phyloP scores from a whole-genome alignment of 495 filamentous ascomycete species.

The Neurospora sp. region DNA sequence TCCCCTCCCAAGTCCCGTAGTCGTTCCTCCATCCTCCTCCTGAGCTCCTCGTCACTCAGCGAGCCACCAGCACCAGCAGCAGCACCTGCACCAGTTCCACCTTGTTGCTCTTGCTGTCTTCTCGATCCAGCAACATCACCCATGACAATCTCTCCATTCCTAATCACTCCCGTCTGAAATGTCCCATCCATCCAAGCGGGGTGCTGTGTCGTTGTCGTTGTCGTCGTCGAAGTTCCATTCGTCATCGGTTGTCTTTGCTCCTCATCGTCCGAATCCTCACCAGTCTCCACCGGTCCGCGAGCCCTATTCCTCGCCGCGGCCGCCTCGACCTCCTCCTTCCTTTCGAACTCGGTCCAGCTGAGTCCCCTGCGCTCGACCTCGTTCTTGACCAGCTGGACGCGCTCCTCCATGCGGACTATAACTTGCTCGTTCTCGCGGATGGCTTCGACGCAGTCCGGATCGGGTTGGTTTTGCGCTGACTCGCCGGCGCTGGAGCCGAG shows the following conservation, averaged over 20 bases:
- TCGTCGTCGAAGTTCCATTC: neutral
- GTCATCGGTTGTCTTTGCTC: slow-evolving; percentile 1
- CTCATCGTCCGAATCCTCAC: neutral
- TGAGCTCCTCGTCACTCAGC: slow-evolving; percentile 38
- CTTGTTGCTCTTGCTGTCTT: neutral
- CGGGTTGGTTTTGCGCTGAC: slow-evolving; percentile 26
- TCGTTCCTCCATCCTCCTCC: slow-evolving; percentile 33
- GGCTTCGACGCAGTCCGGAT: slow-evolving; percentile 58
- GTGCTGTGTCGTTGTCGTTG: slow-evolving; percentile 12
- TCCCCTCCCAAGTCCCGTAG: slow-evolving; percentile 30
- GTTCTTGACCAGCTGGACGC: slow-evolving; percentile 53
- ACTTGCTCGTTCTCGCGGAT: slow-evolving; percentile 69
- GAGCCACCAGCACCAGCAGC: slow-evolving; percentile 17
- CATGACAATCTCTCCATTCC: slow-evolving; percentile 29
- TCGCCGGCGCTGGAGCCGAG: slow-evolving; percentile 11
- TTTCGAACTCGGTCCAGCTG: slow-evolving; percentile 52
- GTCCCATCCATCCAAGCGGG: slow-evolving; percentile 45
- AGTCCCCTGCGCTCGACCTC: slow-evolving; percentile 72
- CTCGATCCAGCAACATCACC: slow-evolving; percentile 11
- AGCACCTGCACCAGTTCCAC: neutral
- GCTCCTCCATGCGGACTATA: slow-evolving; percentile 59
- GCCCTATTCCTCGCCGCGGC: slow-evolving; percentile 3
- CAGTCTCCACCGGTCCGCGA: slow-evolving; percentile 5
- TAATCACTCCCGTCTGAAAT: slow-evolving; percentile 41
- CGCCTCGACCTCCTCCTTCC: slow-evolving; percentile 26